Evolutionary conservation across 495 filamentous ascomycete genomes (phyloP), one percentile per base, ranked within the genome.

Genomic region (Penicillium flavigenum): DNA sequence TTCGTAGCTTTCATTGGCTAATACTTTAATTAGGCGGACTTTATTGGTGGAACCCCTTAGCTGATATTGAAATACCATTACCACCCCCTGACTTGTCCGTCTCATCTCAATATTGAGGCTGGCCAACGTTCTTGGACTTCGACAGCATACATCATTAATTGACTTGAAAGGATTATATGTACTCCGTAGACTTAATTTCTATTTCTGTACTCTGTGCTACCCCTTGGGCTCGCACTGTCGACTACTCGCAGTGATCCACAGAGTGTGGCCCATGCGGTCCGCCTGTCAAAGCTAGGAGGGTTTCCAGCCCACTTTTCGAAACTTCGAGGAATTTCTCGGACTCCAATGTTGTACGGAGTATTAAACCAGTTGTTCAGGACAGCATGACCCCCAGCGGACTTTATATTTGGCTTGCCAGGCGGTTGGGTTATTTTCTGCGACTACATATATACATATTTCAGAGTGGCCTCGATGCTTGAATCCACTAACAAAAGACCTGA

Each of bases 221-320:
- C 34, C 34, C 12, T 39, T 3, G n/a, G 16, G 2, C 36, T 39
- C 36, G n/a, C 36, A 8, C 36, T 7, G 7, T 39, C 31, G 0
- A 34, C 31, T 12, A 32, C 11, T 39, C 34, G 5, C 14, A 36
- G 34, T 16, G 16, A 39, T 39, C 36, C 36, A 39, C 36, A 39
- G 16, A n/a, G 36, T 20, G 12, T 48, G 54, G 54, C 17, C 59
- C 27, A 36, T 47, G 58, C 54, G 53, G 56, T 53, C 53, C 47
- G 41, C 38, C 59, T 49, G 47, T 49, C 47, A 49, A 19, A 34
- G 0, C 11, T 7, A 3, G 14, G 14, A 20, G n/a, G 17, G 9
- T 34, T 49, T 48, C 17, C 26, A 48, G 11, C 11, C 47, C 47
- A 48, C 27, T 14, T 20, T n/a, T n/a, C 16, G 36, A 39, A 16